Evolutionary conservation across 768 basidiomycete species (phyloP), one percentile per base, ranked within the genome.

Genomic region (Cystobasidium tubakii): DNA sequence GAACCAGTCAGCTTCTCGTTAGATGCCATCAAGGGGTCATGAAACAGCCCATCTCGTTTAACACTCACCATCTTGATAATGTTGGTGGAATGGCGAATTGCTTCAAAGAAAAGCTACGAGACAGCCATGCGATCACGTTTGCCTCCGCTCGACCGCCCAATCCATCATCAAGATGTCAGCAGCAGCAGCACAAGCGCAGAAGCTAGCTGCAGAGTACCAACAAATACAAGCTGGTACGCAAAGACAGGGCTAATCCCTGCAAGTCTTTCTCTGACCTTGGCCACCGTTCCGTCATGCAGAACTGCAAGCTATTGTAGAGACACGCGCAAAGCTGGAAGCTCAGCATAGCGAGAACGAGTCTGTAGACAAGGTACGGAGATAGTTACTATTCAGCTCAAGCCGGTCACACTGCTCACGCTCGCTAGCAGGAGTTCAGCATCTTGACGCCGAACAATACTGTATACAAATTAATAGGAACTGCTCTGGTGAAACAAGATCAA

Each of bases 401-500:
- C 17, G 62, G 6, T 39, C 54, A 1, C 36, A 53, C 29, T 23
- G 46, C 54, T 73, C 62, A 31, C 33, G 19, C 55, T 50, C 64
- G 23, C 71, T 71, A 62, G 29, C 27, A 97, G 93, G 95, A 97
- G 83, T 93, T 98, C 79, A 82, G 84, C n/a, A 83, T 84, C 33
- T 81, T 97, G 73, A 89, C 88, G 57, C 83, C 88, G 7, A 86
- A 88, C 76, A 96, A 93, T 79, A 85, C 84, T 15, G 86, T 98
- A 7, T 98, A 88, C 84, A 98, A 97, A 83, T 86, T 91, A 33
- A 86, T 95, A 44, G 94, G 94, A 0, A 91, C 92, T 0, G 89
- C 93, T 15, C 86, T 97, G 34, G 88, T 96, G 9, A 86, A 89
- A 77, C 94, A 97, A 82, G 93, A 96, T 77, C 88, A 89, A 79